These are phyloP conservation scores for Yarrowia divulgata DNA, from an alignment of 805 yeast species.

Conservation along the genomic window DNA sequence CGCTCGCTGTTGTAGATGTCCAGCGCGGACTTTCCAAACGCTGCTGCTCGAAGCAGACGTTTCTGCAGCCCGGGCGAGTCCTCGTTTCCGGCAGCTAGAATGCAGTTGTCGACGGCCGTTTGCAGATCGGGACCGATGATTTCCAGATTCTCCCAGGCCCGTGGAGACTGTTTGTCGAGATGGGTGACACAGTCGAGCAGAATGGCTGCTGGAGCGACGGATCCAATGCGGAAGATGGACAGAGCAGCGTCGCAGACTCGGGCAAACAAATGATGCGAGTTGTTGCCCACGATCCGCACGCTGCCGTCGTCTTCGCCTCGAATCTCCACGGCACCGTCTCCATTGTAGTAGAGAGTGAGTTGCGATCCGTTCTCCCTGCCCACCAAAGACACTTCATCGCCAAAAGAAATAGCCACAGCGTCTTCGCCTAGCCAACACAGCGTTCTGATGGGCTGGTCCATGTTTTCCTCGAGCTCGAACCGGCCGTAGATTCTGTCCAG, in stretches of 20 bases:
- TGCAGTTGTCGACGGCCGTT: conserved; percentile 73
- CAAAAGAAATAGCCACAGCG: conserved; percentile 66
- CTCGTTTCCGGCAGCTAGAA: conserved; percentile 78
- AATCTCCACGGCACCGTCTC: conserved; percentile 51
- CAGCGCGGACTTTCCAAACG: conserved; percentile 77
- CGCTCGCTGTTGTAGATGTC: conserved; percentile 63
- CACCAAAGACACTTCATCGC: conserved; percentile 69
- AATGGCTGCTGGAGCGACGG: conserved; percentile 81
- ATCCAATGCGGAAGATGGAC: conserved; percentile 80
- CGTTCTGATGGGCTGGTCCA: not conserved
- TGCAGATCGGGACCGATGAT: conserved; percentile 59
- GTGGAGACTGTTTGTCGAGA: conserved; percentile 71
- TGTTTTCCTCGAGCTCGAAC: conserved; percentile 21
- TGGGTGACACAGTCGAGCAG: conserved; percentile 78
- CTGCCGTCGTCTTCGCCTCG: conserved; percentile 67
- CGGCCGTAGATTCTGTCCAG: conserved; percentile 31
- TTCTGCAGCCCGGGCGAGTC: conserved; percentile 83
- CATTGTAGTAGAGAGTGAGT: conserved; percentile 49
- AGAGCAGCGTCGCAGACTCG: conserved; percentile 65
- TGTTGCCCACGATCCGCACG: conserved; percentile 65
- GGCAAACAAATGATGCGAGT: conserved; percentile 65
- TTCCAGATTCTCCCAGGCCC: conserved; percentile 78
- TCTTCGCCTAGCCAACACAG: conserved; percentile 83
- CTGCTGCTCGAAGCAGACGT: conserved; percentile 76
- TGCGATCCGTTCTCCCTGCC: conserved; percentile 69